Evolutionary conservation across 352 stramenopile genomes (phyloP).

Genomic region (Globisporangium spinosum): DNA sequence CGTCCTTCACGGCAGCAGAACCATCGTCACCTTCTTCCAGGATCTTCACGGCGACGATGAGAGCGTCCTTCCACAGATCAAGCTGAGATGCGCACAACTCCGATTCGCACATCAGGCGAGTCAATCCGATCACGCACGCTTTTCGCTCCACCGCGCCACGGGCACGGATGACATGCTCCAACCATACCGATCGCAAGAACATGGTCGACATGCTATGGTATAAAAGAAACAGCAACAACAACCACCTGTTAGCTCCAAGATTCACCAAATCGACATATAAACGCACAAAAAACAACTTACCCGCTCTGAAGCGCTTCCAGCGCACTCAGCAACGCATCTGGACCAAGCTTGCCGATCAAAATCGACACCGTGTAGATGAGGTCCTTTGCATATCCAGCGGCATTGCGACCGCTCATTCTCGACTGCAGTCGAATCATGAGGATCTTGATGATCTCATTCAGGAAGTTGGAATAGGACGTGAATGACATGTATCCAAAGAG

Average conservation of each 20-base stretch:
- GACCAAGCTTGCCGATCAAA: constrained; percentile 88
- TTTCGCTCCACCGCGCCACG: constrained; percentile 61
- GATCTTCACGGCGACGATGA: constrained; percentile 46
- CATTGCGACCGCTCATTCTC: constrained; percentile 87
- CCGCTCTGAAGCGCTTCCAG: constrained; percentile 88
- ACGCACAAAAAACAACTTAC: constrained; percentile 35
- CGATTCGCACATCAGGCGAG: constrained; percentile 70
- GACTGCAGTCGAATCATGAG: constrained; percentile 93
- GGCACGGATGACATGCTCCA: constrained; percentile 78
- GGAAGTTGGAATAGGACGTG: constrained; percentile 62
- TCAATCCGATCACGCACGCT: constrained; percentile 64
- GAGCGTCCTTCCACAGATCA: constrained; percentile 49
- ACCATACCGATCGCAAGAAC: constrained; percentile 87
- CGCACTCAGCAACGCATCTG: constrained; percentile 65
- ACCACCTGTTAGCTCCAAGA: constrained; percentile 26
- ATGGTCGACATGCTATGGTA: constrained; percentile 85
- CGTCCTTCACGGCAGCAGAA: constrained; percentile 51
- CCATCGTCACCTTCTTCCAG: constrained; percentile 67
- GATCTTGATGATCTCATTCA: constrained; percentile 93
- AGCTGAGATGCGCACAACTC: constrained; percentile 53
- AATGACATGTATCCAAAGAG: constrained; percentile 89
- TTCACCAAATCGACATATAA: constrained; percentile 15
- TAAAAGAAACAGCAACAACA: constrained; percentile 23
- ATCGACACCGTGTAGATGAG: constrained; percentile 89
- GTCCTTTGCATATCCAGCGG: constrained; percentile 76